Conservation (phyloP, 768 basidiomycete genomes). For the Dioszegia aurantiaca region DNA sequence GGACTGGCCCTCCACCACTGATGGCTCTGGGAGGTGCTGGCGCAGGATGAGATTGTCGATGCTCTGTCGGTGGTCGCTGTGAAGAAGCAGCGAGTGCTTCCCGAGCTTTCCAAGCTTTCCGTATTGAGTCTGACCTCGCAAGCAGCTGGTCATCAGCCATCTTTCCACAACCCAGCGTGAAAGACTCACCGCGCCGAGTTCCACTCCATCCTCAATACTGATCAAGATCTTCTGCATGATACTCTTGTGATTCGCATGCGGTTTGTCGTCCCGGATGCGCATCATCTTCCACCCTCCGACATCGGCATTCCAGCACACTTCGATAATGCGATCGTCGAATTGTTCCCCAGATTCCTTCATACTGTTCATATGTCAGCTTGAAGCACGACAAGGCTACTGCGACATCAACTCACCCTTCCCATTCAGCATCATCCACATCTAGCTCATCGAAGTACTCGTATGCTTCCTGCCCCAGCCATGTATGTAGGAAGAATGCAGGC, state of each 20-base stretch:
- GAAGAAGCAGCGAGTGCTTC: constrained; percentile 11
- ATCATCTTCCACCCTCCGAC: constrained; percentile 75
- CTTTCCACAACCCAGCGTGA: not conserved
- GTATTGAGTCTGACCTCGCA: constrained; percentile 32
- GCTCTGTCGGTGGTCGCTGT: not conserved
- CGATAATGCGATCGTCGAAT: constrained; percentile 87
- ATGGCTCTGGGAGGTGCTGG: constrained; percentile 9
- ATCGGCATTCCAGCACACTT: constrained; percentile 82
- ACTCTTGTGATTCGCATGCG: constrained; percentile 77
- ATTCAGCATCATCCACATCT: constrained; percentile 81
- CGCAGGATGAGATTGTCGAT: constrained; percentile 6
- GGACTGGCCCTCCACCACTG: constrained; percentile 14
- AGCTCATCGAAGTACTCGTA: constrained; percentile 85
- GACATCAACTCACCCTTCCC: constrained; percentile 72
- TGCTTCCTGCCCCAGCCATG: constrained; percentile 68
- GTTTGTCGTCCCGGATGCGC: constrained; percentile 92
- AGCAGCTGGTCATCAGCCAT: constrained; percentile 17
- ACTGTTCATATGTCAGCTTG: constrained; percentile 55
- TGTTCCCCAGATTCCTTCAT: constrained; percentile 82
- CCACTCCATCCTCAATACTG: constrained; percentile 91
- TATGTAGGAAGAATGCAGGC: constrained; percentile 77
- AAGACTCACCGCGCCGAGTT: constrained; percentile 70
- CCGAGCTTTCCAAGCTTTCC: constrained; percentile 40
- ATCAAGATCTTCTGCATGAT: constrained; percentile 85
- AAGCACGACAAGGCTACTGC: not conserved